phyloP scores from a whole-genome alignment of 805 yeast species.

The Novakomyces olei region DNA sequence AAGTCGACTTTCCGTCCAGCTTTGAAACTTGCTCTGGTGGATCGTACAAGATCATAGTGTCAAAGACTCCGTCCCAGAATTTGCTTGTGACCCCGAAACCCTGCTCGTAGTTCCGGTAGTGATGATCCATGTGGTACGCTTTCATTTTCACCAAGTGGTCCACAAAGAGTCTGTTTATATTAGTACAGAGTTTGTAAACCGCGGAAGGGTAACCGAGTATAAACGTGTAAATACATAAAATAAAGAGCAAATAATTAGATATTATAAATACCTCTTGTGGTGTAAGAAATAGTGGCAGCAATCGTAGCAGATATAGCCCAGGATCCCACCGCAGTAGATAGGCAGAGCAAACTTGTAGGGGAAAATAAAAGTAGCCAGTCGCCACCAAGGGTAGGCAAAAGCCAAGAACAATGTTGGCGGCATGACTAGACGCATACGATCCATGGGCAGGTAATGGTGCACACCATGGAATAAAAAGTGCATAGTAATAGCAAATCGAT shows the following conservation, averaged over 20 bases:
- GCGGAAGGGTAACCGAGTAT: too few relatives aligned
- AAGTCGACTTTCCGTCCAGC: too few relatives aligned
- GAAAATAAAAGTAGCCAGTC: conserved; percentile 47
- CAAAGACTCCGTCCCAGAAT: conserved; percentile 86
- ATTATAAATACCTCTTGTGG: conserved; percentile 33
- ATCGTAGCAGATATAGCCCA: conserved; percentile 85
- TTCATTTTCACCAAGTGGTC: conserved; percentile 52
- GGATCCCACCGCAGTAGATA: conserved; percentile 86
- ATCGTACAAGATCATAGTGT: too few relatives aligned
- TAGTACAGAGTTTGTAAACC: too few relatives aligned
- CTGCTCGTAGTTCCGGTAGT: conserved; percentile 85
- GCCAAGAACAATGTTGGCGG: conserved; percentile 72
- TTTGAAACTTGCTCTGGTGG: too few relatives aligned
- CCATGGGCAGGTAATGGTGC: conserved; percentile 97
- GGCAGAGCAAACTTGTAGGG: conserved; percentile 74
- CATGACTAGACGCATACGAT: conserved; percentile 73
- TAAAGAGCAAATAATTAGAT: not conserved
- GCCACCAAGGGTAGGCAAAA: conserved; percentile 62
- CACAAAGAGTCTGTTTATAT: conserved; percentile 45
- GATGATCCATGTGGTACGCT: conserved; percentile 88
- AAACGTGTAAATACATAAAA: too few relatives aligned
- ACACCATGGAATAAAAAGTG: conserved; percentile 90
- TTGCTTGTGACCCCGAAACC: conserved; percentile 91
- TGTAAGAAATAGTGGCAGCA: conserved; percentile 86
- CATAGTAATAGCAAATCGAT: conserved; percentile 46